Conservation (phyloP, 2,329 filamentous ascomycete genomes). For the Sporothrix globosa region DNA sequence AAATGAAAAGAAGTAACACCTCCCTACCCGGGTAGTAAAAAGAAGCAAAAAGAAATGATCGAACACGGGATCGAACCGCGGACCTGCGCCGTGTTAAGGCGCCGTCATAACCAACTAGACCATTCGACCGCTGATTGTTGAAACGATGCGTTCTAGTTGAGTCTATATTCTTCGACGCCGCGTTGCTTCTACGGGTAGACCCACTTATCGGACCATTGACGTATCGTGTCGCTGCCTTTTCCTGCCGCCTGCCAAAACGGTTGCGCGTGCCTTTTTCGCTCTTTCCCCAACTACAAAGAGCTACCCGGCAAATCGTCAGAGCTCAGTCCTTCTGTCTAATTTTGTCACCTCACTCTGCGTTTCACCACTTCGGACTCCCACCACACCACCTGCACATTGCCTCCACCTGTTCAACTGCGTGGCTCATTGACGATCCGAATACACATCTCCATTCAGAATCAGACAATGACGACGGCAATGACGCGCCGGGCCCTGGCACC, state of each 20-base stretch:
- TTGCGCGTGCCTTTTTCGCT: constrained; percentile 20
- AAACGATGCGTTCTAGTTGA: fast-evolving
- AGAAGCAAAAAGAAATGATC: constrained; percentile 28
- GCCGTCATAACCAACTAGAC: constrained; percentile 35
- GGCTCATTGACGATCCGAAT: background rate
- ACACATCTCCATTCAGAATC: background rate
- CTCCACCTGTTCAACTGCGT: background rate
- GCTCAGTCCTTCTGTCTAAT: background rate
- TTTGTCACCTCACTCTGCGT: background rate
- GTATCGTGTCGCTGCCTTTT: constrained; percentile 33
- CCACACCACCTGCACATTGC: background rate
- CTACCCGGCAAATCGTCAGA: constrained; percentile 19
- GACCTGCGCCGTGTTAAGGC: constrained; percentile 35
- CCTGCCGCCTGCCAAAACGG: background rate
- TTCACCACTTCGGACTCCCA: background rate
- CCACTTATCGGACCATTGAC: constrained; percentile 22
- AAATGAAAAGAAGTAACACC: background rate
- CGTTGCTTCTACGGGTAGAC: background rate
- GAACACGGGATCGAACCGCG: constrained; percentile 33
- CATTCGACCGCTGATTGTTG: constrained; percentile 28
- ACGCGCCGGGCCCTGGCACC: constrained; percentile 39
- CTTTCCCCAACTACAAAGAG: constrained; percentile 1
- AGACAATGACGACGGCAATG: constrained; percentile 39
- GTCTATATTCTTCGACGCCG: background rate
- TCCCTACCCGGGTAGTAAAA: too few relatives aligned